phyloP scores from a whole-genome alignment of 371 early-diverging fungal species.

The Saksenaea oblongispora region DNA sequence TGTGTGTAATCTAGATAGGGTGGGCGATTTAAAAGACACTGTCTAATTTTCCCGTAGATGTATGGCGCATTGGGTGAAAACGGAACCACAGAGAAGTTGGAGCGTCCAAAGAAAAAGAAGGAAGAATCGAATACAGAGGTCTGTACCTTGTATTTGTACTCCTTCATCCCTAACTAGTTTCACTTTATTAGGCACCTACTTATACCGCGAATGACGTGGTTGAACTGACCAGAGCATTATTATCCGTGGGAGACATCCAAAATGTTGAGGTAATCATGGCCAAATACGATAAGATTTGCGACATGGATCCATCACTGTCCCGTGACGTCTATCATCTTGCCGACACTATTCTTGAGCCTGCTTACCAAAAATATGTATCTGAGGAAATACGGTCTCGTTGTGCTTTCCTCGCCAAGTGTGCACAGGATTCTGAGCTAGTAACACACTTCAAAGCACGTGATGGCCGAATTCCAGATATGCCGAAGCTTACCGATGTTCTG shows the following conservation, averaged over 20 bases:
- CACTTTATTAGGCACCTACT: background rate
- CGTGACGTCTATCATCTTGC: constrained; percentile 64
- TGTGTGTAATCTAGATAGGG: constrained; percentile 8
- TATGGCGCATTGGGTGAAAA: constrained; percentile 50
- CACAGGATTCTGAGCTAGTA: constrained; percentile 24
- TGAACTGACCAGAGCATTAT: constrained; percentile 59
- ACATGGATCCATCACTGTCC: constrained; percentile 63
- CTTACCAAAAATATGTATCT: constrained; percentile 50
- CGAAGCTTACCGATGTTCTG: constrained; percentile 24
- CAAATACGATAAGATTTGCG: constrained; percentile 57
- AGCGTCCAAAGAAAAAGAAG: constrained; percentile 14
- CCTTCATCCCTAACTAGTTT: background rate
- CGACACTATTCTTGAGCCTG: constrained; percentile 55
- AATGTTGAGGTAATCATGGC: constrained; percentile 57
- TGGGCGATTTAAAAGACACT: background rate
- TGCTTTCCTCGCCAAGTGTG: constrained; percentile 20
- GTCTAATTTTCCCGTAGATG: constrained; percentile 8
- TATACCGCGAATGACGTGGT: constrained; percentile 62
- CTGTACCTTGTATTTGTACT: background rate
- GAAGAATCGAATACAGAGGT: constrained; percentile 1
- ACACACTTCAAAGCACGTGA: constrained; percentile 25
- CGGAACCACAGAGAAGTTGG: constrained; percentile 32
- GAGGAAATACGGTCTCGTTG: constrained; percentile 20
- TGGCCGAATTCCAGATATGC: constrained; percentile 19
- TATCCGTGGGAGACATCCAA: constrained; percentile 67